Evolutionary conservation across 352 stramenopile species (phyloP).

Genomic region (Pythium brassicae): DNA sequence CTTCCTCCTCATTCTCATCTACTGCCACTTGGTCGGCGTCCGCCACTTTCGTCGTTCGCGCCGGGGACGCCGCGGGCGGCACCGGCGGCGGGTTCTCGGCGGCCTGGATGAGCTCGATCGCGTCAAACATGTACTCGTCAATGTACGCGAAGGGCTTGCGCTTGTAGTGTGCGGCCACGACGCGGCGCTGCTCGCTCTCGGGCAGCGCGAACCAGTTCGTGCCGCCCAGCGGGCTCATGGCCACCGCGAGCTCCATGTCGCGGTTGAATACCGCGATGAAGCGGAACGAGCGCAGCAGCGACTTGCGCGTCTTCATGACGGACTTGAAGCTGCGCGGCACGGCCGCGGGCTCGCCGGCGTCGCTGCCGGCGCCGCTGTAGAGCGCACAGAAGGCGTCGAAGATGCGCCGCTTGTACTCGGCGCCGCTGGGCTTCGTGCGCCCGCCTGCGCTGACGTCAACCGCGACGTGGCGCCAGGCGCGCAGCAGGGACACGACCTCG

Average conservation of each 20-base stretch:
- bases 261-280: constrained; percentile 16
- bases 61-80: no score
- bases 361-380: background rate
- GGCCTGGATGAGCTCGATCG: constrained; percentile 11
- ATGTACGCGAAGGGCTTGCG: constrained; percentile 16
- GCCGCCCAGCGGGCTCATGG: constrained; percentile 11
- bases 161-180: constrained; percentile 13
- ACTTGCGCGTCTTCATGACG: constrained; percentile 10
- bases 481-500: constrained; percentile 4
- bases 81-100: constrained; percentile 1
- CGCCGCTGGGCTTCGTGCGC: background rate
- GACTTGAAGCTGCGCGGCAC: constrained; percentile 8
- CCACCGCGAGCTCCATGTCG: constrained; percentile 9
- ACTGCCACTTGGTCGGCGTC: background rate
- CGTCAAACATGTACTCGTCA: constrained; percentile 16
- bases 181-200: constrained; percentile 6
- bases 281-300: constrained; percentile 11
- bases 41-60: background rate
- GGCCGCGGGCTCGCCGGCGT: no score
- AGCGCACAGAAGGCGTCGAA: constrained; percentile 8
- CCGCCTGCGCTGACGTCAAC: background rate
- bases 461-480: constrained; percentile 1
- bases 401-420: constrained; percentile 1
- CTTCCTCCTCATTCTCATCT: background rate
- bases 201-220: constrained; percentile 9